These are phyloP conservation scores for Daldinia loculata DNA, from an alignment of 495 filamentous ascomycete genomes.

Conservation along the genomic window DNA sequence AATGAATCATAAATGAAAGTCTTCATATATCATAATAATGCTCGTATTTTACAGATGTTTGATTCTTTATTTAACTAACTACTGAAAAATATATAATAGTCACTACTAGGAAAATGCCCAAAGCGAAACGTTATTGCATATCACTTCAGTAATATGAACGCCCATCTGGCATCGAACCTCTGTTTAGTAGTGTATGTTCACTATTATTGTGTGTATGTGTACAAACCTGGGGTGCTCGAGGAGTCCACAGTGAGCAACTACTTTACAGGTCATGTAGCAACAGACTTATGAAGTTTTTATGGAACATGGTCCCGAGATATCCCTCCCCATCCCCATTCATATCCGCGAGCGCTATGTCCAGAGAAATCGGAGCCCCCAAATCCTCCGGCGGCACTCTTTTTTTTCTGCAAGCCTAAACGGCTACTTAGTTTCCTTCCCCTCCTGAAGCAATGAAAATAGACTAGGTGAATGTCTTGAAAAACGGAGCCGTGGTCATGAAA, in stretches of 20 bases:
- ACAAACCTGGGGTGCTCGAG: conserved; percentile 25
- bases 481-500: conserved; percentile 39
- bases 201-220: conserved; percentile 47
- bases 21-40: background rate
- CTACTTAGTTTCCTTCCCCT: conserved; percentile 32
- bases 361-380: conserved; percentile 46
- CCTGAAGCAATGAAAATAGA: conserved; percentile 33
- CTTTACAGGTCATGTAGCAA: conserved; percentile 28
- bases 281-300: conserved; percentile 26
- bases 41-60: background rate
- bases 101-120: background rate
- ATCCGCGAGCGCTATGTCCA: conserved; percentile 52
- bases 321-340: conserved; percentile 23
- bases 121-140: background rate
- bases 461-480: conserved; percentile 23
- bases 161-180: background rate
- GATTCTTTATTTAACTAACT: background rate
- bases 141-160: background rate
- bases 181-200: conserved; percentile 39
- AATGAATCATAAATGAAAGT: no score
- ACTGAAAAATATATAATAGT: background rate
- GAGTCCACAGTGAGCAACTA: conserved; percentile 21
- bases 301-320: conserved; percentile 34
- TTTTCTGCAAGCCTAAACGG: conserved; percentile 32
- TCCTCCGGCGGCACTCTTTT: conserved; percentile 27